Base-by-base conservation (phyloP, 2,329 filamentous ascomycete species). In the Scedosporium aurantiacum region DNA sequence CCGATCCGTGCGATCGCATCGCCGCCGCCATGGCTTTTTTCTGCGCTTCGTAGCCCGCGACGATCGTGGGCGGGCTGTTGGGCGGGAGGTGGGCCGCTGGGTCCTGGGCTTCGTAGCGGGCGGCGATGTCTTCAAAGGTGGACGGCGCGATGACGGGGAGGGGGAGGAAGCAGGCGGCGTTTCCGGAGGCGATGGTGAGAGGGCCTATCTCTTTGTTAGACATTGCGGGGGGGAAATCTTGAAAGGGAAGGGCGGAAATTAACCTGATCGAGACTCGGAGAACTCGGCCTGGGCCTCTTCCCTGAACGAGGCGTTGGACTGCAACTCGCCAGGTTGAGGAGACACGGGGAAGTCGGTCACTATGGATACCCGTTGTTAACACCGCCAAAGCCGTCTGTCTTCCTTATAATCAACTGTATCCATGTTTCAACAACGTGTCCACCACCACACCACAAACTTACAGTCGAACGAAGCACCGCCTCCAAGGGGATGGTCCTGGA, bases 401-500 rank as follows among this genome's bases (percentile, higher is more conserved):
- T 7, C 37, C 16, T 41, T 41, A 16, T 6, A 41, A 41, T 7
- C 7, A 6, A 41, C 16, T 41, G 37, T 41, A n/a, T 10, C 14
- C 16, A 47, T 16, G 43, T 16, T n/a, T 21, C 16, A 21, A 16
- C 47, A 25, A 10, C 8, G 43, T 21, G 47, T 14, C 5, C n/a
- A 21, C 23, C 47, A n/a, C 5, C 14, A 57, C 12, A n/a, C 16
- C 54, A 1, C 27, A 12, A 58, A 60, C 63, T 64, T 61, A 64
- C 63, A 55, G 16, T 63, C 61, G 16, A 64, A 64, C 28, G 62
- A 62, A 47, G 62, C 62, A 12, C 55, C 40, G 18, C 64, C 40
- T 32, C 66, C 80, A 65, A 79, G 79, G 7, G 47, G 47, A 27
- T 66, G 80, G 68, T 86, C 82, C 69, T 83, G 77, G 3, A 86